These are phyloP conservation scores for Cyberlindnera galapagoensis DNA, from an alignment of 805 yeast species.

Conservation along the genomic window DNA sequence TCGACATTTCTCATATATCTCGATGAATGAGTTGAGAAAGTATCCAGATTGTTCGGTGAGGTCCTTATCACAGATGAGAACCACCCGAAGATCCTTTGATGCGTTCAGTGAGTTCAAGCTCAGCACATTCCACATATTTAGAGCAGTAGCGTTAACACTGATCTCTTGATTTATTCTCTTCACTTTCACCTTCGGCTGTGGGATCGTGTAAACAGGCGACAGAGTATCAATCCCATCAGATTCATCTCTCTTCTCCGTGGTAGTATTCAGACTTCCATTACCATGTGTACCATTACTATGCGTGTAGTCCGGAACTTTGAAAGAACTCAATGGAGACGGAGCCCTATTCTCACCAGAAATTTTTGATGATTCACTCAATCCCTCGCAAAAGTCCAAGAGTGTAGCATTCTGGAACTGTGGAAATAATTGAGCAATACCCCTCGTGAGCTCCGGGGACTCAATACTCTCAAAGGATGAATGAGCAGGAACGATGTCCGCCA, in stretches of 20 bases:
- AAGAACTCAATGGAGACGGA: slow-evolving; percentile 17
- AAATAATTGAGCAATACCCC: slow-evolving; percentile 24
- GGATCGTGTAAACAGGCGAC: slow-evolving; percentile 28
- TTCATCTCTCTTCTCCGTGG: too few species aligned
- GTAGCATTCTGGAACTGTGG: slow-evolving; percentile 20
- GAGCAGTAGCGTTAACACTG: slow-evolving; percentile 41
- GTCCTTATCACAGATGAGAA: slow-evolving; percentile 35
- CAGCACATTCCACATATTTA: slow-evolving; percentile 50
- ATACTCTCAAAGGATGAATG: slow-evolving; percentile 2
- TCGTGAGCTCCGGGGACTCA: slow-evolving; percentile 15
- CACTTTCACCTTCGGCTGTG: slow-evolving; percentile 30
- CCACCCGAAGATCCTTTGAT: slow-evolving; percentile 44
- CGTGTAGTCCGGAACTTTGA: slow-evolving; percentile 11
- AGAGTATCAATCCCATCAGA: too few species aligned
- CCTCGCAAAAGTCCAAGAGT: slow-evolving; percentile 17
- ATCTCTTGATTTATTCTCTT: slow-evolving; percentile 32
- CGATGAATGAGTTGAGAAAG: slow-evolving; percentile 36
- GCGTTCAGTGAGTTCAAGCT: slow-evolving; percentile 48
- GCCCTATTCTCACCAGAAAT: slow-evolving; percentile 4
- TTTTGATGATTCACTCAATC: background rate
- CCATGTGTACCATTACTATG: too few species aligned
- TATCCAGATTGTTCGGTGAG: slow-evolving; percentile 24
- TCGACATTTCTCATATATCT: slow-evolving; percentile 40
- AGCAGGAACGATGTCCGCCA: slow-evolving; percentile 9
- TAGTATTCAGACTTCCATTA: too few species aligned